Evolutionary conservation across 2,329 filamentous ascomycete species (phyloP).

Genomic region (Fusarium scirpi): DNA sequence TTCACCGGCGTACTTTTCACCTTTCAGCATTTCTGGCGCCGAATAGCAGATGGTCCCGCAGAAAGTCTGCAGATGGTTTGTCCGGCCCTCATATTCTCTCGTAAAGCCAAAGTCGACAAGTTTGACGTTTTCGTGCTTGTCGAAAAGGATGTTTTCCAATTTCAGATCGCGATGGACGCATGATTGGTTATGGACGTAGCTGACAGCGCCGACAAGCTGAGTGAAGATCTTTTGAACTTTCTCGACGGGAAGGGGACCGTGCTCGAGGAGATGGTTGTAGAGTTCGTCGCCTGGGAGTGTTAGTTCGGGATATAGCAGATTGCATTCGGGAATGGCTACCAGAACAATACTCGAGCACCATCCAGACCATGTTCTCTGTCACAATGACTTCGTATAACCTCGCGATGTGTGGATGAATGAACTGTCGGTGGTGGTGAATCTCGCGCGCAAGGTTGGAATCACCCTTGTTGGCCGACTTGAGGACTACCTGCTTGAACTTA

Average conservation of each 20-base stretch:
- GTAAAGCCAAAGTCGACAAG: conserved; percentile 98
- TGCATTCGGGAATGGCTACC: conserved; percentile 63
- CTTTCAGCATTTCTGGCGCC: conserved; percentile 97
- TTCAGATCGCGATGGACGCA: conserved; percentile 98
- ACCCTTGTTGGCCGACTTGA: conserved; percentile 97
- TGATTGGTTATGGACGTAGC: conserved; percentile 93
- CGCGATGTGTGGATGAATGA: conserved; percentile 96
- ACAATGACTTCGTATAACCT: conserved; percentile 98
- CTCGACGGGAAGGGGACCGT: conserved; percentile 83
- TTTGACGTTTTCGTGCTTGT: conserved; percentile 98
- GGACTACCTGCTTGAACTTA: conserved; percentile 77
- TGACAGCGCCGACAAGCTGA: conserved; percentile 93
- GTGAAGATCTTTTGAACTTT: conserved; percentile 97
- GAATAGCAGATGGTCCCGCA: conserved; percentile 98
- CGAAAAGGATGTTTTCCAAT: conserved; percentile 88
- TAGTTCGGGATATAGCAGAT: conserved; percentile 27
- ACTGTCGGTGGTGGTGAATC: conserved; percentile 98
- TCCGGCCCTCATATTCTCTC: conserved; percentile 93
- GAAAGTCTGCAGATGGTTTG: conserved; percentile 95
- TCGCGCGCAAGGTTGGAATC: conserved; percentile 96
- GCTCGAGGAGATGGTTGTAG: conserved; percentile 92
- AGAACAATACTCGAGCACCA: conserved; percentile 95
- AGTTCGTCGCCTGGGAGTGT: conserved; percentile 83
- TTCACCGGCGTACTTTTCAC: conserved; percentile 96
- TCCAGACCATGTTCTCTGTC: conserved; percentile 93